Conservation (phyloP, 345 rosid species). For the Euphorbia pulcherrima region DNA sequence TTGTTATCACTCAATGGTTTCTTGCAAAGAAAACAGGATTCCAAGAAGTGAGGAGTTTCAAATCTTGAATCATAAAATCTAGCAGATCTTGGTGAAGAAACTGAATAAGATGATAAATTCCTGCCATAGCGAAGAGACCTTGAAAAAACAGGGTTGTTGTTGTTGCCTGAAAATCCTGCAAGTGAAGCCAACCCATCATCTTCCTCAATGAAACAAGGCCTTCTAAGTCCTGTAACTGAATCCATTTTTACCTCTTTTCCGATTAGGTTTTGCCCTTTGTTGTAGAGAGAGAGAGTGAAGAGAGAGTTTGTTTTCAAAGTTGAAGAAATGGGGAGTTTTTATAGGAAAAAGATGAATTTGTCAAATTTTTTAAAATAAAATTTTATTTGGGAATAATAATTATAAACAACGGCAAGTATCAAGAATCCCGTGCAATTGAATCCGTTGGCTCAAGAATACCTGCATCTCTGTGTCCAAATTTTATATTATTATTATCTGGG, state of each 20-base stretch:
- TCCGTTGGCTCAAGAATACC: conserved; percentile 39
- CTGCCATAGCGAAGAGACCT: conserved; percentile 37
- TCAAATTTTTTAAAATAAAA: not conserved
- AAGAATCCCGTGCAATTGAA: conserved; percentile 36
- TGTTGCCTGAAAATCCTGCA: conserved; percentile 46
- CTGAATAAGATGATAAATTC: conserved; percentile 28
- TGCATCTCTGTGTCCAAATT: conserved; percentile 14
- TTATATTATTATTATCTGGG: not conserved
- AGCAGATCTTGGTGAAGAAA: conserved; percentile 53
- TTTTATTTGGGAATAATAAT: not conserved
- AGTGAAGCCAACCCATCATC: conserved; percentile 57
- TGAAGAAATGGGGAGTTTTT: conserved; percentile 21
- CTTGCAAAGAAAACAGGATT: conserved; percentile 66
- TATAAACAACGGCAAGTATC: conserved; percentile 31
- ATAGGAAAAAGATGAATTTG: not conserved
- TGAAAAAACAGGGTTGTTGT: conserved; percentile 25
- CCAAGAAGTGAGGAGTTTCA: conserved; percentile 63
- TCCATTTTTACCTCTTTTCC: conserved; percentile 1
- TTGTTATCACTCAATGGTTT: conserved; percentile 59
- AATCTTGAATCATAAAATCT: conserved; percentile 64
- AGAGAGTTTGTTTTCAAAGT: not conserved
- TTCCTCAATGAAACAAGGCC: conserved; percentile 48
- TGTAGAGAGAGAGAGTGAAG: no score
- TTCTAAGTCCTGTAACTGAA: conserved; percentile 5
- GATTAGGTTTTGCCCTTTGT: no score